phyloP scores from a whole-genome alignment of 768 basidiomycete species.

The Panaeolus cyanescens region DNA sequence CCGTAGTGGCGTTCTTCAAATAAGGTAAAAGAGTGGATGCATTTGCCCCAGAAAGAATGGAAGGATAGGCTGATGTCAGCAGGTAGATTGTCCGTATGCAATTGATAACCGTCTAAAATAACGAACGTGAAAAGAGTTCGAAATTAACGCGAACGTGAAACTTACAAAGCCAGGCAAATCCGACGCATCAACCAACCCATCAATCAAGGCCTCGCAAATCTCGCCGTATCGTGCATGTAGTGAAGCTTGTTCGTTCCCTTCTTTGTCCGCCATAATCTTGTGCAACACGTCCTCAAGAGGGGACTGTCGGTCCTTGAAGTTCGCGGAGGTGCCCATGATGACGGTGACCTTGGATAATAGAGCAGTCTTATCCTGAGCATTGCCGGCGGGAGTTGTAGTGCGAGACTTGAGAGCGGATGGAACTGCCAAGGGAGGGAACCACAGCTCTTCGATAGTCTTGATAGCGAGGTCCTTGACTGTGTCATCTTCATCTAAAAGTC shows the following conservation, averaged over 20 bases:
- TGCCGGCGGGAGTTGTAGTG: slow-evolving; percentile 23
- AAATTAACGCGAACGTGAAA: background rate
- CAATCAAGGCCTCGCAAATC: slow-evolving; percentile 85
- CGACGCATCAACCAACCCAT: slow-evolving; percentile 85
- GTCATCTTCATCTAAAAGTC: slow-evolving; percentile 93
- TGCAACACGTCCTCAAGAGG: slow-evolving; percentile 85
- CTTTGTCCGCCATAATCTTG: slow-evolving; percentile 77
- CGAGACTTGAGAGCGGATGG: slow-evolving; percentile 42
- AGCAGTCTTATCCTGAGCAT: slow-evolving; percentile 50
- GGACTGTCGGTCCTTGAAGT: slow-evolving; percentile 82
- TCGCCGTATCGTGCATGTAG: slow-evolving; percentile 74
- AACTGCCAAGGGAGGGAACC: slow-evolving; percentile 59
- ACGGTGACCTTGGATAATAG: slow-evolving; percentile 71
- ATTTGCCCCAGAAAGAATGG: slow-evolving; percentile 78
- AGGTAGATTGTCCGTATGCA: slow-evolving; percentile 86
- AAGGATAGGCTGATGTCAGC: slow-evolving; percentile 80
- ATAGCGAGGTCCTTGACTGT: slow-evolving; percentile 91
- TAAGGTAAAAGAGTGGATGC: slow-evolving; percentile 90
- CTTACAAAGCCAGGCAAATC: slow-evolving; percentile 77
- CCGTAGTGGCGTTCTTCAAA: slow-evolving; percentile 79
- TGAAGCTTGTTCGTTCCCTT: slow-evolving; percentile 49
- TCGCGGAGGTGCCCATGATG: slow-evolving; percentile 83
- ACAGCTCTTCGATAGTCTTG: slow-evolving; percentile 88
- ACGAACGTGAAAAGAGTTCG: slow-evolving; percentile 1
- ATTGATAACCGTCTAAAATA: slow-evolving; percentile 70